Evolutionary conservation across 1,284 basidiomycete genomes (phyloP), one percentile per base, ranked within the genome.

Genomic region (Pisolithus thermaeus): DNA sequence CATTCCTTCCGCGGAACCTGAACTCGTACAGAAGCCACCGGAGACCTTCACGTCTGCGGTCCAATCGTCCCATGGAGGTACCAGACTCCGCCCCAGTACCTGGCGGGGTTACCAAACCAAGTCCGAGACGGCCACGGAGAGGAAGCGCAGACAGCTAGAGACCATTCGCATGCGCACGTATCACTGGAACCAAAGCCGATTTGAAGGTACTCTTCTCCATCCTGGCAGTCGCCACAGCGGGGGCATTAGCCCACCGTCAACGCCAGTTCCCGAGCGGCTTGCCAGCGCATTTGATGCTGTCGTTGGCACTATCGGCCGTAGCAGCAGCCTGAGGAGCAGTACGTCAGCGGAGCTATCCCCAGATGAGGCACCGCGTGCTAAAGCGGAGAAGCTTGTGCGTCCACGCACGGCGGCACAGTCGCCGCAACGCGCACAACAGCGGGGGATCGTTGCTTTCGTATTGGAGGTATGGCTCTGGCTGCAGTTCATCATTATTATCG

Each of bases 391-490:
- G 14, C 47, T 25, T 28, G 38, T 32, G 38, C 53, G 32, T 20
- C 51, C 55, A 6, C 41, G 45, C 12, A 38, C 45, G 12, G 28
- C 38, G 7, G 36, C 48, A 16, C 43, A 53, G 18, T 39, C 56
- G 18, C 40, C 52, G 47, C 51, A 56, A 50, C 59, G 63, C 46
- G 57, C 59, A 20, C 58, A 57, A 46, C 64, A 67, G 49, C 65
- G 65, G 30, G 73, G 75, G 20, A 60, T 79, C 41, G 73, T 74
- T 12, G 72, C 70, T 27, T 67, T 84, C 48, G 64, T 89, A 53
- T 59, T 90, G 41, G 83, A 87, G 67, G 62, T 85, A 22, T 90
- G 88, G 88, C 65, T 90, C 52, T 88, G 87, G 87, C 63, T 89
- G 49, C 87, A 90, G 66, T 90, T 90, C 61, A 70, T 64, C 7